phyloP scores from a whole-genome alignment of 2,329 filamentous ascomycete species.

The Cercospora brassicicola region DNA sequence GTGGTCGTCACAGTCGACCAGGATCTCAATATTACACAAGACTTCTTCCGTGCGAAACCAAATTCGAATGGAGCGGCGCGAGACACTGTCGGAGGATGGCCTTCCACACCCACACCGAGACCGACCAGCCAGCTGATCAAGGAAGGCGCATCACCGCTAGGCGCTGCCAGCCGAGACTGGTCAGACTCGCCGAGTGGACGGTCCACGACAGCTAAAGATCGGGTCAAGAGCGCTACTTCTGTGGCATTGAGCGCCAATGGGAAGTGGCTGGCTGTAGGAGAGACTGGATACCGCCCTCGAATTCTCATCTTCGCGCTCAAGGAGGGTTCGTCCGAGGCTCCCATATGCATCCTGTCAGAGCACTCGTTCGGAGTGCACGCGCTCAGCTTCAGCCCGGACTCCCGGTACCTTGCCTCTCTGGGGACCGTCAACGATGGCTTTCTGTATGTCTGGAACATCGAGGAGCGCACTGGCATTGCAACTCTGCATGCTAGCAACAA shows the following conservation, averaged over 20 bases:
- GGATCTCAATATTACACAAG: slow-evolving; percentile 65
- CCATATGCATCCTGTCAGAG: slow-evolving; percentile 81
- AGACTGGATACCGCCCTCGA: slow-evolving; percentile 88
- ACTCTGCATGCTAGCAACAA: slow-evolving; percentile 84
- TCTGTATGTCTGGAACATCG: slow-evolving; percentile 85
- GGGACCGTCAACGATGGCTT: slow-evolving; percentile 91
- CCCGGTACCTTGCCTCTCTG: slow-evolving; percentile 81
- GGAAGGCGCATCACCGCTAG: slow-evolving; percentile 51
- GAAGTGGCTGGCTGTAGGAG: slow-evolving; percentile 84
- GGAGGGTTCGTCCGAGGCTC: slow-evolving; percentile 74
- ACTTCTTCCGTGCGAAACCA: slow-evolving; percentile 75
- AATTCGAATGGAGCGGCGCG: slow-evolving; percentile 21
- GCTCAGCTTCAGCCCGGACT: slow-evolving; percentile 86
- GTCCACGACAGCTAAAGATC: slow-evolving; percentile 84
- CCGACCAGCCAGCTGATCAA: slow-evolving; percentile 28
- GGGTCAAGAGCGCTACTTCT: slow-evolving; percentile 91
- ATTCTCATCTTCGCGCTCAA: slow-evolving; percentile 84
- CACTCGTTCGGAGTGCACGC: slow-evolving; percentile 87
- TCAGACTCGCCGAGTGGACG: slow-evolving; percentile 63
- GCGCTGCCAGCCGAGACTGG: slow-evolving; percentile 45
- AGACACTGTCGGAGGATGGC: slow-evolving; percentile 27
- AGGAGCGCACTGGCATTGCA: slow-evolving; percentile 75
- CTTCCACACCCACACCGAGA: slow-evolving; percentile 30
- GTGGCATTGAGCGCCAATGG: slow-evolving; percentile 85
- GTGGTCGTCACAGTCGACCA: slow-evolving; percentile 80